phyloP scores from a whole-genome alignment of 306 rosid genomes.

The Dalbergia oliveri region DNA sequence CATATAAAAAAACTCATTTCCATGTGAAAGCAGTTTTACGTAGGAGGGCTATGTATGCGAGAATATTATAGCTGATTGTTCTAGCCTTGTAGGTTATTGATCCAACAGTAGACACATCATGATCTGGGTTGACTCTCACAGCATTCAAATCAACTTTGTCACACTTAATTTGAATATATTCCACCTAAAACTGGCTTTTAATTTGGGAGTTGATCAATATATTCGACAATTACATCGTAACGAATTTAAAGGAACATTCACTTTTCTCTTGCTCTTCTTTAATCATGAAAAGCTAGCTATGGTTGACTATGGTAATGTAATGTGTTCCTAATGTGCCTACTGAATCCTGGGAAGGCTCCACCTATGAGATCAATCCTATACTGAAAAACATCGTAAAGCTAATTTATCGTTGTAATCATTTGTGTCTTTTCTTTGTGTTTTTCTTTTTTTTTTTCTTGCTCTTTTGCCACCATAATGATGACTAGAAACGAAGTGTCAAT shows the following conservation, averaged over 20 bases:
- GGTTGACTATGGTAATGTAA: slow-evolving; percentile 52
- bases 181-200: not conserved
- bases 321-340: slow-evolving; percentile 48
- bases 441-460: not conserved
- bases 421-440: slow-evolving; percentile 16
- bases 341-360: slow-evolving; percentile 50
- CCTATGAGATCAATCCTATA: slow-evolving; percentile 44
- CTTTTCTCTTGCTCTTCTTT: slow-evolving; percentile 43
- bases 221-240: slow-evolving; percentile 24
- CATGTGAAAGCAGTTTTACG: slow-evolving; percentile 14
- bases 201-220: not conserved
- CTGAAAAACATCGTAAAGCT: slow-evolving; percentile 44
- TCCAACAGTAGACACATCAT: slow-evolving; percentile 8
- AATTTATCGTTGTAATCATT: slow-evolving; percentile 56
- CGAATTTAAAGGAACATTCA: slow-evolving; percentile 26
- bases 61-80: not conserved
- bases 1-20: too few relatives aligned
- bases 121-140: slow-evolving; percentile 42
- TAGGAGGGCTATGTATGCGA: not conserved
- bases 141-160: not conserved
- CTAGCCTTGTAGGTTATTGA: slow-evolving; percentile 5
- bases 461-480: slow-evolving; percentile 45
- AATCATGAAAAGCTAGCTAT: slow-evolving; percentile 51
- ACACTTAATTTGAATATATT: slow-evolving; percentile 32
- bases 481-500: slow-evolving; percentile 44